phyloP scores from a whole-genome alignment of 768 basidiomycete genomes.

The Boletus reticuloceps region DNA sequence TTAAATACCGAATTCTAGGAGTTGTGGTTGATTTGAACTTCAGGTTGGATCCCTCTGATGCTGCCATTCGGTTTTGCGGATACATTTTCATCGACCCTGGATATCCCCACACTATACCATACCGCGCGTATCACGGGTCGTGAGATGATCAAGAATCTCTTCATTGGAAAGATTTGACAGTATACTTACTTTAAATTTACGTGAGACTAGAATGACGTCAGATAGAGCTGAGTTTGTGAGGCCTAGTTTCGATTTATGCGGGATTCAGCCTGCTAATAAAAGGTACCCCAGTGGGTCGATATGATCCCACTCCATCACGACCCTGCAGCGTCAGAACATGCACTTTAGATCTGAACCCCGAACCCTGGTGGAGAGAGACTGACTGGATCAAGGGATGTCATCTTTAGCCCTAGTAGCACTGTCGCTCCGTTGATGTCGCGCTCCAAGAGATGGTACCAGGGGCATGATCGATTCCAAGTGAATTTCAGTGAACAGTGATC shows the following conservation, averaged over 20 bases:
- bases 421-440: too few relatives aligned
- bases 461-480: too few relatives aligned
- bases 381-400: too few relatives aligned
- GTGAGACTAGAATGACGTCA: neutral
- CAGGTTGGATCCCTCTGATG: conserved; percentile 98
- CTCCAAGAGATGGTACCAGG: too few relatives aligned
- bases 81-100: conserved; percentile 82
- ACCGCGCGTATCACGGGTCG: conserved; percentile 75
- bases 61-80: conserved; percentile 93
- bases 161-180: conserved; percentile 79
- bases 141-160: conserved; percentile 79
- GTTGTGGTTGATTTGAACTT: neutral
- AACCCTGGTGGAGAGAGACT: too few relatives aligned
- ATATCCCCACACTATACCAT: conserved; percentile 76
- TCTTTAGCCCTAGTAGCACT: too few relatives aligned
- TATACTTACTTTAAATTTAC: neutral
- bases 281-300: too few relatives aligned
- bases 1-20: neutral
- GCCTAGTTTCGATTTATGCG: too few relatives aligned
- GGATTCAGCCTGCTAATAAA: neutral
- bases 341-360: too few relatives aligned
- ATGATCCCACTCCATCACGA: too few relatives aligned
- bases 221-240: neutral
- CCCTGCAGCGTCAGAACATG: too few relatives aligned
- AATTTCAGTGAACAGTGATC: too few relatives aligned